These are phyloP conservation scores for Apophysomyces trapeziformis DNA, from an alignment of 371 early-diverging fungal species.

Conservation along the genomic window DNA sequence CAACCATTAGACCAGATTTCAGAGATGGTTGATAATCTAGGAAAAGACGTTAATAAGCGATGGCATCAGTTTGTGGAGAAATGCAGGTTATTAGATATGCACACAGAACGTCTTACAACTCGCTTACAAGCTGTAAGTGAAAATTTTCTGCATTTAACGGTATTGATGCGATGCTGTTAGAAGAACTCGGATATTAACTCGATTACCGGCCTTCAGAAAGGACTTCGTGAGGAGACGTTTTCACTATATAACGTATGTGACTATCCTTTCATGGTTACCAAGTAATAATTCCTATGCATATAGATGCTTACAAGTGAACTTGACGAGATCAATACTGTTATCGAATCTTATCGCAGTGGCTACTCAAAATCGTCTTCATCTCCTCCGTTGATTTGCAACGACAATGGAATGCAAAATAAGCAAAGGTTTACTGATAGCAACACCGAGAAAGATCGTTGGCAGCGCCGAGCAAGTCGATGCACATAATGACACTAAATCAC, in stretches of 20 bases:
- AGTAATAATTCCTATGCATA: constrained; percentile 2
- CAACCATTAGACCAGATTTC: background rate
- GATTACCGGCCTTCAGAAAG: background rate
- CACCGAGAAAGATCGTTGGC: constrained; percentile 29
- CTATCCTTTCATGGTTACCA: background rate
- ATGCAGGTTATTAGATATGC: constrained; percentile 18
- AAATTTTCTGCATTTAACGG: background rate
- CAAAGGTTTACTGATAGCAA: constrained; percentile 22
- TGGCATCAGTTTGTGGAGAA: constrained; percentile 22
- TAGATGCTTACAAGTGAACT: constrained; percentile 27
- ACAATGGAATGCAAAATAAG: constrained; percentile 17
- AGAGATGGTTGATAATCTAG: background rate
- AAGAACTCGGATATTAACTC: too few relatives aligned
- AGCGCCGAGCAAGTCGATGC: constrained; percentile 25
- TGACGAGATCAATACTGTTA: constrained; percentile 23
- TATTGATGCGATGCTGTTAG: background rate
- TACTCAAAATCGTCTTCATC: background rate
- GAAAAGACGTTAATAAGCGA: constrained; percentile 1
- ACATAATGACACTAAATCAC: constrained; percentile 22
- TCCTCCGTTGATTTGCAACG: background rate
- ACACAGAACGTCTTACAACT: constrained; percentile 16
- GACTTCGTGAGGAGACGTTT: background rate
- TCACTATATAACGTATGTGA: background rate
- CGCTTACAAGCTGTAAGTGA: constrained; percentile 16
- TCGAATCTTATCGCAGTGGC: constrained; percentile 18